Conservation (phyloP, 139 green algal species). For the Edaphochlamys debaryana region DNA sequence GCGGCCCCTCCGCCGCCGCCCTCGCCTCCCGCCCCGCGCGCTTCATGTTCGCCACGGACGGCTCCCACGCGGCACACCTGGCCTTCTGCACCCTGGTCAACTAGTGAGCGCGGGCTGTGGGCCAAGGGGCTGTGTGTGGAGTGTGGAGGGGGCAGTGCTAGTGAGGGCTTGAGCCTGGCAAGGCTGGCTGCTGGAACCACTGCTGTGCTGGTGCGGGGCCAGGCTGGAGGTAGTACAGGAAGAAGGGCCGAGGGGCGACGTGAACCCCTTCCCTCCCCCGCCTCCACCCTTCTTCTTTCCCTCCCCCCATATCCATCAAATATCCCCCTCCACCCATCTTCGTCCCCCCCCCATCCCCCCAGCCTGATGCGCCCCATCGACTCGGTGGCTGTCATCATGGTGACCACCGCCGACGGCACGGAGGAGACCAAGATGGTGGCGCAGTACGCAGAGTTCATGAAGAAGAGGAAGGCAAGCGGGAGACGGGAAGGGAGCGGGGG, state of each 20-base stretch:
- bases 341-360: no score
- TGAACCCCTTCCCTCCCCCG: no score
- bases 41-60: conserved; percentile 63
- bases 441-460: conserved; percentile 45
- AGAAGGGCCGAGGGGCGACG: no score
- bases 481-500: neutral
- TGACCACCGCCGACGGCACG: conserved; percentile 26
- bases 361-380: conserved; percentile 44
- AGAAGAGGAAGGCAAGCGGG: neutral
- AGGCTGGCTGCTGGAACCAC: no score
- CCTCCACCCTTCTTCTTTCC: no score
- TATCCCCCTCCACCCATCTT: no score
- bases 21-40: conserved; percentile 9
- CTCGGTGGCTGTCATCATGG: conserved; percentile 41
- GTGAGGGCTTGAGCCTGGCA: no score
- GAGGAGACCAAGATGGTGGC: conserved; percentile 17
- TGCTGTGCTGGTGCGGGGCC: no score
- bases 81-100: conserved; percentile 54
- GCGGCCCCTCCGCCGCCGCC: neutral
- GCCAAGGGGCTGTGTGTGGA: no score
- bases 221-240: no score
- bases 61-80: conserved; percentile 58
- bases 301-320: no score
- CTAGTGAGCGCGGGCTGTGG: conserved; percentile 42
- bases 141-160: neutral